Evolutionary conservation across 257 asterid genomes (phyloP).

Genomic region (Penstemon davidsonii): DNA sequence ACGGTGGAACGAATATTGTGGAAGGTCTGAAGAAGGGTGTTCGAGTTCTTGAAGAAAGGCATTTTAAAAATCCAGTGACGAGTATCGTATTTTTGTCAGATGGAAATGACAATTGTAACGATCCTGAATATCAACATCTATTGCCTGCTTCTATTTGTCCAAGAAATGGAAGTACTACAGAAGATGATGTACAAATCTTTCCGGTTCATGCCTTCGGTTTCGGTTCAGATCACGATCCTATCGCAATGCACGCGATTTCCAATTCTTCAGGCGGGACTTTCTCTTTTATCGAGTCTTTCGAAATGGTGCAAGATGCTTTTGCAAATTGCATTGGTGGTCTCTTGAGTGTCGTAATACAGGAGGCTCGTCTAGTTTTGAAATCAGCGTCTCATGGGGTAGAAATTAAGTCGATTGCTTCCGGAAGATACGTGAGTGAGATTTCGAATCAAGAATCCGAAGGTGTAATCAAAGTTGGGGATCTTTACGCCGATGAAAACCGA

Average conservation of each 20-base stretch:
- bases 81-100: conserved; percentile 40
- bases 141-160: conserved; percentile 27
- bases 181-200: background rate
- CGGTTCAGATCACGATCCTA: conserved; percentile 28
- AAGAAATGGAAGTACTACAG: background rate
- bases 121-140: conserved; percentile 4
- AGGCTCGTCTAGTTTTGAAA: background rate
- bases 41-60: conserved; percentile 33
- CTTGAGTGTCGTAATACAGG: conserved; percentile 20
- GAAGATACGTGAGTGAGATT: conserved; percentile 22
- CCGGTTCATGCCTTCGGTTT: conserved; percentile 29
- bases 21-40: conserved; percentile 34
- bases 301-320: conserved; percentile 29
- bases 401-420: conserved; percentile 24
- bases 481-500: conserved; percentile 25
- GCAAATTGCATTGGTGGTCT: conserved; percentile 30
- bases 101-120: conserved; percentile 20
- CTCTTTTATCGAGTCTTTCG: conserved; percentile 18
- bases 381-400: conserved; percentile 23
- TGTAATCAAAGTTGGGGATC: conserved; percentile 14
- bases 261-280: conserved; percentile 26
- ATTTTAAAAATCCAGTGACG: conserved; percentile 27
- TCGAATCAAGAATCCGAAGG: conserved; percentile 8
- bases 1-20: conserved; percentile 28
- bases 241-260: conserved; percentile 28